Evolutionary conservation across 305 asterid species (phyloP).

Genomic region (Fraxinus ornus): DNA sequence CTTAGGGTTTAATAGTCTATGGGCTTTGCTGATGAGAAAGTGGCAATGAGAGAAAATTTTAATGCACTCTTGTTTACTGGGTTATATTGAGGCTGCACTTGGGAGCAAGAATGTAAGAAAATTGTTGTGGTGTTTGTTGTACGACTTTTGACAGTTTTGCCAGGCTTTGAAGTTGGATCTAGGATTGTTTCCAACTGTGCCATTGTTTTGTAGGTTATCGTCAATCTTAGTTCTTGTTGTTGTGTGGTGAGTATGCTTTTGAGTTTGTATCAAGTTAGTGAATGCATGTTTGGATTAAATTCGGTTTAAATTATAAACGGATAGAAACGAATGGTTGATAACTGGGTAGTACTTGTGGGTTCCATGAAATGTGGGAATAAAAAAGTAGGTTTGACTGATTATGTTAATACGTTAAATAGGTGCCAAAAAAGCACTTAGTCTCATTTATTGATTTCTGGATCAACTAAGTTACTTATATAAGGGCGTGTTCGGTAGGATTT

Average conservation of each 20-base stretch:
- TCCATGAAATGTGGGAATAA: neutral
- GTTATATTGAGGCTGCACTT: neutral
- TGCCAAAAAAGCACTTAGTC: neutral
- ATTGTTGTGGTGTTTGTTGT: neutral
- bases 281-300: neutral
- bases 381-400: neutral
- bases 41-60: neutral
- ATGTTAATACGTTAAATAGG: neutral
- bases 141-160: neutral
- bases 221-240: neutral
- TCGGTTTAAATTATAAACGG: neutral
- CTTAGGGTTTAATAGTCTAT: neutral
- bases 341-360: neutral
- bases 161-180: neutral
- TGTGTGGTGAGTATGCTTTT: neutral
- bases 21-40: neutral
- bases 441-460: neutral
- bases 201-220: neutral
- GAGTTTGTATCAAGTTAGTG: neutral
- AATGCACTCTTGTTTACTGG: neutral
- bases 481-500: too few relatives aligned
- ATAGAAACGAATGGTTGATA: neutral
- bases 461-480: neutral
- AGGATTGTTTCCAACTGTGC: neutral
- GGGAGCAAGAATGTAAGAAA: constrained; percentile 2